Base-by-base conservation (phyloP, 129 eudicot species). In the Flaveria linearis region DNA sequence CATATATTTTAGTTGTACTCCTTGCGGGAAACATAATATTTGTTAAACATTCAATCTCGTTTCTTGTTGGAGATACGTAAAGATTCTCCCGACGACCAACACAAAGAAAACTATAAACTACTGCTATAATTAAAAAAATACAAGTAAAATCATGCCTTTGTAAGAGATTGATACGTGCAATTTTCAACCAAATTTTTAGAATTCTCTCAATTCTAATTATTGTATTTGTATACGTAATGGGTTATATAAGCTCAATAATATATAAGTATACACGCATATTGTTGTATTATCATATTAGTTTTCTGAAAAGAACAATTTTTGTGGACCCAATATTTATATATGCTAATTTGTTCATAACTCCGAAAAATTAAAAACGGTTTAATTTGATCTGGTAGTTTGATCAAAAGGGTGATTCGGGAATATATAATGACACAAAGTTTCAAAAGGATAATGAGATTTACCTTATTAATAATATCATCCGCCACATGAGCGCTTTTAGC, bases 391-490 rank as follows among this genome's bases (percentile, higher is more conserved):
- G 47, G 11, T 9, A 43, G 2, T 8, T 7, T 43, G 47, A 43
- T 43, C 47, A 43, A 8, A 43, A 7, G 47, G 47, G 47, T 43
- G 5, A 53, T 28, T 28, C 33, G 33, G 33, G 33, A 4, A 28
- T 4, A 28, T 28, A 28, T 28, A 30, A 30, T 0, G 0, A 30
- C 5, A 30, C 36, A 30, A 30, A 30, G 36, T 30, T 30, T 30
- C 36, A 30, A 36, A 33, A 72, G 6, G 9, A 10, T 22, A 23
- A 33, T 6, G 25, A 20, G 23, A 22, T 7, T 23, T 28, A 85
- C 88, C 88, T 81, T 62, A 45, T 26, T 80, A 53, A 85, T 81
- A 43, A 81, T 9, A 60, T 78, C 68, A 68, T 77, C 88, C 1
- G 80, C 80, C 4, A 53, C 71, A 60, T 81, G 85, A 77, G 88